Conservation (phyloP, 768 basidiomycete species). For the Suillus subluteus region DNA sequence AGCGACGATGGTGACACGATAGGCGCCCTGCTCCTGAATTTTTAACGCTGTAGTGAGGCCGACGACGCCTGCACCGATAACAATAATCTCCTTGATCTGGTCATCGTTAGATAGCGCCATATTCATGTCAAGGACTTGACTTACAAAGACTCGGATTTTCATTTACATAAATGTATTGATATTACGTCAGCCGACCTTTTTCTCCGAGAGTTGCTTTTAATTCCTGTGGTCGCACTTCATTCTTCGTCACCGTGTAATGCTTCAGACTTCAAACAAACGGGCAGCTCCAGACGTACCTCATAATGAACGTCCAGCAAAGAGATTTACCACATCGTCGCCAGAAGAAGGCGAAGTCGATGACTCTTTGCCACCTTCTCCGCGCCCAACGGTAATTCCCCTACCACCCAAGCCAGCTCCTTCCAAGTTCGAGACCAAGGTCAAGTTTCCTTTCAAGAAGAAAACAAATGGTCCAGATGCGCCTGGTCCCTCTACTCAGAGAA, state of each 20-base stretch:
- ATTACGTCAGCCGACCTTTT: conserved; percentile 20
- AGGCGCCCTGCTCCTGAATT: conserved; percentile 64
- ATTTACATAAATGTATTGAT: neutral
- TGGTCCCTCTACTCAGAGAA: conserved; percentile 26
- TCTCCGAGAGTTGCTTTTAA: conserved; percentile 8
- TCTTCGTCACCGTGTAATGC: conserved; percentile 9
- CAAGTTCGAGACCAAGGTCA: conserved; percentile 52
- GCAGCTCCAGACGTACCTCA: conserved; percentile 57
- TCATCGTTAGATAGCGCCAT: conserved; percentile 4
- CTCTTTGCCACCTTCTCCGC: conserved; percentile 27
- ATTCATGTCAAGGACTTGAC: neutral
- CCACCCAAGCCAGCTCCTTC: conserved; percentile 40
- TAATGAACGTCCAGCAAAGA: conserved; percentile 54
- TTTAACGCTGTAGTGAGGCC: conserved; percentile 77
- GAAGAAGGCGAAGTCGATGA: conserved; percentile 88
- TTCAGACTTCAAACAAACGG: conserved; percentile 50
- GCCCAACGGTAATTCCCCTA: conserved; percentile 22
- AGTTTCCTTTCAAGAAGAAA: conserved; percentile 76
- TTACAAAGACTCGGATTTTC: neutral
- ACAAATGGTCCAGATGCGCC: conserved; percentile 38
- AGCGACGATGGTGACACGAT: conserved; percentile 70
- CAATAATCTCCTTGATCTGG: conserved; percentile 33
- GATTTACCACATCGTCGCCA: conserved; percentile 61
- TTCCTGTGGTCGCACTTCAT: conserved; percentile 3
- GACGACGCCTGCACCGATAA: conserved; percentile 64